phyloP scores from a whole-genome alignment of 2,329 filamentous ascomycete genomes.

The Fusarium piperis region DNA sequence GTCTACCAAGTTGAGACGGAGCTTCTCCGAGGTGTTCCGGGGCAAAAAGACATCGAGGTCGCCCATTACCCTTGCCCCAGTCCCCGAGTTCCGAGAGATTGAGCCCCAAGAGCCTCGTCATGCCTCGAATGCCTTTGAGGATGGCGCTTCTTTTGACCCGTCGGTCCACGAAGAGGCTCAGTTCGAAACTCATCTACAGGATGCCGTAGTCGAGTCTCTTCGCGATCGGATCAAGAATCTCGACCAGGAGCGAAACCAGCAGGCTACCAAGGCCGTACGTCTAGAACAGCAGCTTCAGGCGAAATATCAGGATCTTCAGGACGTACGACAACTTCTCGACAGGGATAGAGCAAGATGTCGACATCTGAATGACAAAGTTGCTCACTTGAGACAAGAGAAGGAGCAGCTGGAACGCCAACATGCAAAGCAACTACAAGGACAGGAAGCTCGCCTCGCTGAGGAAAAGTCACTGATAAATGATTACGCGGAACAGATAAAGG shows the following conservation, averaged over 20 bases:
- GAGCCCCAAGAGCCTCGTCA: neutral
- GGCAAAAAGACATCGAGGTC: neutral
- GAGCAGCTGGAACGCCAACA: neutral
- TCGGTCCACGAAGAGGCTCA: neutral
- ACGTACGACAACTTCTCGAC: neutral
- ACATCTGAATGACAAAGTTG: neutral
- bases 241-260: neutral
- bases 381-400: neutral
- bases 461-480: neutral
- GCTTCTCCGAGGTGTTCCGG: neutral
- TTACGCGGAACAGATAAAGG: neutral
- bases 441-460: neutral
- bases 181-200: neutral
- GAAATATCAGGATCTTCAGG: neutral
- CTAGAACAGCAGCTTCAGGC: neutral
- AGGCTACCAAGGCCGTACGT: neutral
- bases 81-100: neutral
- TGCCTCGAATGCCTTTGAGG: neutral
- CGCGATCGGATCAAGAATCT: neutral
- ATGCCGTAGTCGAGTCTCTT: neutral
- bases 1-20: conserved; percentile 1
- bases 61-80: neutral
- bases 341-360: neutral
- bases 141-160: neutral
- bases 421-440: neutral